Conservation (phyloP, 352 stramenopile species). For the Globisporangium acanthophoron region DNA sequence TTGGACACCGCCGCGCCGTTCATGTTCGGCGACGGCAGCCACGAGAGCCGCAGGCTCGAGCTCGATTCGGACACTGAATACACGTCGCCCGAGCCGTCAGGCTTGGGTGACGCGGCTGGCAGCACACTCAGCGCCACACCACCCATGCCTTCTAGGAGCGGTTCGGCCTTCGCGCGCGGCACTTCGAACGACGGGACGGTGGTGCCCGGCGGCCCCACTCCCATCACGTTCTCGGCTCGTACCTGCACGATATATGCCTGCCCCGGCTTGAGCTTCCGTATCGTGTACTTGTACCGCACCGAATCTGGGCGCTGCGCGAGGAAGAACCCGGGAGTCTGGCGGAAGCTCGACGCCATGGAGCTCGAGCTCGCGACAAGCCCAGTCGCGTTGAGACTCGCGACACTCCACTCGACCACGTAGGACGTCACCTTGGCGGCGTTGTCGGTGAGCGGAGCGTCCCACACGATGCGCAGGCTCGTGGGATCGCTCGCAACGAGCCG, state of each 20-base stretch:
- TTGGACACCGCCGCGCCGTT: slow-evolving; percentile 51
- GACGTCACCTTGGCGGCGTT: slow-evolving; percentile 79
- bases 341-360: slow-evolving; percentile 18
- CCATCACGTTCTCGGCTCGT: slow-evolving; percentile 74
- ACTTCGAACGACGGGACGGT: slow-evolving; percentile 49
- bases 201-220: slow-evolving; percentile 24
- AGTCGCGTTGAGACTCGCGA: slow-evolving; percentile 33
- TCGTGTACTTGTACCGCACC: slow-evolving; percentile 65
- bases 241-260: slow-evolving; percentile 48
- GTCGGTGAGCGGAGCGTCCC: slow-evolving; percentile 73
- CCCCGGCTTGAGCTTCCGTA: slow-evolving; percentile 36
- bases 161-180: slow-evolving; percentile 44
- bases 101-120: slow-evolving; percentile 18
- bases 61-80: slow-evolving; percentile 33
- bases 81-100: neutral
- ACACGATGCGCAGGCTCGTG: slow-evolving; percentile 82
- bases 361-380: neutral
- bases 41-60: slow-evolving; percentile 42
- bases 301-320: slow-evolving; percentile 37
- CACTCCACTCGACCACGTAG: slow-evolving; percentile 87
- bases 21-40: slow-evolving; percentile 31
- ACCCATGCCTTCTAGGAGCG: slow-evolving; percentile 36
- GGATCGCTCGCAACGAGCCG: slow-evolving; percentile 64
- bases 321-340: slow-evolving; percentile 43
- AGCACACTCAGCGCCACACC: slow-evolving; percentile 56